Conservation (phyloP, 129 eudicot species). For the Helianthus annuus region HanXRQr2.0-SUNRISE NC_035435.2:17000040-17000539, state of each 20-base stretch:
- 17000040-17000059: neutral
- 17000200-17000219: conserved; percentile 89
- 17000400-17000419: too few species aligned
- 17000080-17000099: neutral
- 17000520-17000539: too few species aligned
- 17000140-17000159: conserved; percentile 15
- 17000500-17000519: too few species aligned
- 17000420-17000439: too few species aligned
- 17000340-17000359: conserved; percentile 7
- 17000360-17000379: conserved; percentile 6
- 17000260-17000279: neutral
- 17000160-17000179: conserved; percentile 92
- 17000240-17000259: conserved; percentile 67
- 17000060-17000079: neutral
- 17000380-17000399: neutral
- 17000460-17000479: too few species aligned
- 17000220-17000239: conserved; percentile 83
- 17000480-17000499: too few species aligned
- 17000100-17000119: neutral
- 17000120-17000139: conserved; percentile 12
- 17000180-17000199: conserved; percentile 96
- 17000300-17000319: neutral
- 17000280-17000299: neutral
- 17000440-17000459: too few species aligned
- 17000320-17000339: neutral